phyloP scores from a whole-genome alignment of 2,329 filamentous ascomycete species.

The Dothidotthia symphoricarpi region DNA sequence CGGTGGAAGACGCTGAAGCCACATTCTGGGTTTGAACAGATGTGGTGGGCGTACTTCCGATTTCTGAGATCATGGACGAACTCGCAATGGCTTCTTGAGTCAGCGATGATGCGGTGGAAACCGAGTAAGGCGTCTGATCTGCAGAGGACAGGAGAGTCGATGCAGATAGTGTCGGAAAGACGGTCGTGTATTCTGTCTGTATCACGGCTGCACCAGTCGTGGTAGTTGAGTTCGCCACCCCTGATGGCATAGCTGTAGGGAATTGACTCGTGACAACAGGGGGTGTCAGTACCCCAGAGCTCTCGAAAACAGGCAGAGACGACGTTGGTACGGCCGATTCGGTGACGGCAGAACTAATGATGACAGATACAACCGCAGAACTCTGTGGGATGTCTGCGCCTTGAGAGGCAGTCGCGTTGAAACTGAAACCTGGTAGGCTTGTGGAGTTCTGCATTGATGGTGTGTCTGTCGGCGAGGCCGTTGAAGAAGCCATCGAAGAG shows the following conservation, averaged over 20 bases:
- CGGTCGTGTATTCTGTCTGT: conserved; percentile 31
- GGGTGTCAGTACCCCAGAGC: conserved; percentile 1
- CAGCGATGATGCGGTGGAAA: conserved; percentile 5
- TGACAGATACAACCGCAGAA: conserved; percentile 1
- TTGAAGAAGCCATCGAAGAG: neutral
- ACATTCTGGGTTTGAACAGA: conserved; percentile 2
- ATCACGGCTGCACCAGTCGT: conserved; percentile 22
- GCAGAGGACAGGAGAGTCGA: conserved; percentile 4
- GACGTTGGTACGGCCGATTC: conserved; percentile 2
- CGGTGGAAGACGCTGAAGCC: neutral
- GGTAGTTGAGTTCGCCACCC: conserved; percentile 8
- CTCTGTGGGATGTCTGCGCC: conserved; percentile 2
- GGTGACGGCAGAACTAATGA: conserved; percentile 3
- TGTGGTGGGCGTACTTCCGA: neutral
- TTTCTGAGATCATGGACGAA: conserved; percentile 1
- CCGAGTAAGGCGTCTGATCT: conserved; percentile 2
- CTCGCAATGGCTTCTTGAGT: too few species aligned
- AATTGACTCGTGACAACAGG: neutral
- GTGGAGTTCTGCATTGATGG: conserved; percentile 12
- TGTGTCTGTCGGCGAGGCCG: conserved; percentile 6
- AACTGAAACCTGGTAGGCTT: conserved; percentile 21
- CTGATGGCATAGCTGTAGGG: conserved; percentile 2
- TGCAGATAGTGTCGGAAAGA: conserved; percentile 16
- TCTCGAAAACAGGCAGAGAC: conserved; percentile 2
- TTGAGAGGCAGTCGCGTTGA: conserved; percentile 11